Conservation (phyloP, 495 filamentous ascomycete species). For the Apodospora peruviana region DNA sequence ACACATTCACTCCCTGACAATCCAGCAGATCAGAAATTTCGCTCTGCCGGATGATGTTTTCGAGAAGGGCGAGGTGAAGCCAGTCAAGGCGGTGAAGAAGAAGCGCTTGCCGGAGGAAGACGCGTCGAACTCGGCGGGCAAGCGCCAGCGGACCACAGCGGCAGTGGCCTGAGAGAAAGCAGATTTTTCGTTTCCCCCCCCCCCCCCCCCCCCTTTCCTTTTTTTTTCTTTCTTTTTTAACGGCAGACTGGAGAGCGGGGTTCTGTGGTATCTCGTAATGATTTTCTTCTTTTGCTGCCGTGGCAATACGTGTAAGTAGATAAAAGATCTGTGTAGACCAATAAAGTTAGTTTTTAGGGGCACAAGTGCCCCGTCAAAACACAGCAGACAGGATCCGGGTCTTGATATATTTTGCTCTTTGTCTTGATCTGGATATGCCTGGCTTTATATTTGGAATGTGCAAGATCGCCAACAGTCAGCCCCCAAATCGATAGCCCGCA, state of each 20-base stretch:
- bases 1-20: slow-evolving; percentile 54
- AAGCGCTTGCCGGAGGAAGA: slow-evolving; percentile 24
- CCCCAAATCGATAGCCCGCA: no score
- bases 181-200: neutral
- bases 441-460: no score
- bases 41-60: slow-evolving; percentile 90
- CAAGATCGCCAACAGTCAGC: no score
- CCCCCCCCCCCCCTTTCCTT: neutral
- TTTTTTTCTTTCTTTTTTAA: neutral
- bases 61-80: slow-evolving; percentile 68
- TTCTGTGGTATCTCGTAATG: no score
- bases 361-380: slow-evolving; percentile 29
- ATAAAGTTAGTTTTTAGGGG: slow-evolving; percentile 29
- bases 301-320: slow-evolving; percentile 15
- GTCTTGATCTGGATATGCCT: neutral
- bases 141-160: slow-evolving; percentile 28
- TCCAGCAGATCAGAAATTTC: slow-evolving; percentile 73
- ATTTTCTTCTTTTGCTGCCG: neutral
- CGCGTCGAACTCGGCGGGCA: slow-evolving; percentile 8
- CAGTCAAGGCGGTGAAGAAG: slow-evolving; percentile 53
- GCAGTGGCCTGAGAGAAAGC: slow-evolving; percentile 10
- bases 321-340: slow-evolving; percentile 21
- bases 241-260: neutral
- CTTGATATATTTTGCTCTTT: neutral
- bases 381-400: neutral